These are phyloP conservation scores for Sarcodon aspratus DNA, from an alignment of 768 basidiomycete species.

Conservation along the genomic window DNA sequence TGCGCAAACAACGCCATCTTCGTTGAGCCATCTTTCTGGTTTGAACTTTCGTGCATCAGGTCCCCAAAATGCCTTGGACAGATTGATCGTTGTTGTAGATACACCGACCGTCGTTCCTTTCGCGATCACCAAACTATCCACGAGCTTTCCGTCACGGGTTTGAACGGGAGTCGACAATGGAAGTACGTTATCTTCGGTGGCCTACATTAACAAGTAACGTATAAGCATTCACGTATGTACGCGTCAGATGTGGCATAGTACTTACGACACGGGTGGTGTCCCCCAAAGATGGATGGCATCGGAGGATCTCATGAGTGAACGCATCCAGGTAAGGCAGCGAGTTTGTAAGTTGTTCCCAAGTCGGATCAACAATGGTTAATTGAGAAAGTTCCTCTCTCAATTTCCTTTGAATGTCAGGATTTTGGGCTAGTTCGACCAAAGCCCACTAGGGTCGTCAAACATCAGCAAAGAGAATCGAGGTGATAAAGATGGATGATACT, in stretches of 20 bases:
- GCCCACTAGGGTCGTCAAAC: conserved; percentile 28
- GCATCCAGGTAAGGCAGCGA: conserved; percentile 45
- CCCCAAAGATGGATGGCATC: conserved; percentile 29
- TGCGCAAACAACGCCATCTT: conserved; percentile 17
- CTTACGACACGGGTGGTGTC: conserved; percentile 27
- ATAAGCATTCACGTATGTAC: neutral
- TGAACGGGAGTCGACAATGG: conserved; percentile 23
- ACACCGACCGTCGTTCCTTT: conserved; percentile 27
- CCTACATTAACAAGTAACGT: conserved; percentile 14
- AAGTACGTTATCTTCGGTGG: conserved; percentile 26
- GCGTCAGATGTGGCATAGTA: conserved; percentile 1
- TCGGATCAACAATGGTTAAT: conserved; percentile 33
- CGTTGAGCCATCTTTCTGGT: conserved; percentile 31
- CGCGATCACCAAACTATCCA: conserved; percentile 18
- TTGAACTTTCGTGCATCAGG: conserved; percentile 29
- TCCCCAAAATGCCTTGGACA: conserved; percentile 30
- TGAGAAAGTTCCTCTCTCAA: conserved; percentile 36
- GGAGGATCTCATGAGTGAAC: conserved; percentile 31
- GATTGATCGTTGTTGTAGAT: conserved; percentile 30
- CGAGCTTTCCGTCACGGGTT: conserved; percentile 11
- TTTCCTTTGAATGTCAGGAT: conserved; percentile 32
- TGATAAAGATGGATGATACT: neutral
- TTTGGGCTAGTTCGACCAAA: conserved; percentile 39
- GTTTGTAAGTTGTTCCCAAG: conserved; percentile 39
- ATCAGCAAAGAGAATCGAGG: too few relatives aligned